Evolutionary conservation across 352 stramenopile species (phyloP), one percentile per base, ranked within the genome.

Genomic region (Thraustochytrium striatum): DNA sequence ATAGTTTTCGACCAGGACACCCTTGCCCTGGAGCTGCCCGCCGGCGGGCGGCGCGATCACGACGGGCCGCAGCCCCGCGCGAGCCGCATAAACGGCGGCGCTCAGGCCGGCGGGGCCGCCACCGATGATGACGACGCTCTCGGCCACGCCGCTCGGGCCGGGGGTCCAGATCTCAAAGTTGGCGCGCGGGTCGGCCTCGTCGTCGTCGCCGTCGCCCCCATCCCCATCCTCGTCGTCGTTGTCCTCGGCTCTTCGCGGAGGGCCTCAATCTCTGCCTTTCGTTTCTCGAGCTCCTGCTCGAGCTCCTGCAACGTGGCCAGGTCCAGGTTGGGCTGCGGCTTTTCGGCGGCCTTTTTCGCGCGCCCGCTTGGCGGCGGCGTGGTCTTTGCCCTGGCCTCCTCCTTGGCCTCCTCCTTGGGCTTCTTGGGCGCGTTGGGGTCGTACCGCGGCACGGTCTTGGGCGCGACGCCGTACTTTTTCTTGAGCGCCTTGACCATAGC

Each of bases 1-100:
- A 82, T 91, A 92, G 81, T 92, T 92, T 57, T 92, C 88, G 0
- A 92, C 86, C 72, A 88, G 85, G 0, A 91, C 87, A 62, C 87
- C 65, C 70, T 69, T 92, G 3, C 87, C 87, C 62, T 89, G 86
- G 21, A 92, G 81, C 72, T 93, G 88, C 59, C 88, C 88, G 57
- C 87, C 88, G 82, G 89, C 86, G 28, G 83, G 84, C 21, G 87
- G 87, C 57, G 86, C 87, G 8, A 92, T 79, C 13, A 93, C 86
- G 0, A 87, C 13, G 82, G 88, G 53, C 57, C 72, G 30, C 87
- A 85, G 65, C 25, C 87, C 87, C 8, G 88, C 87, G 13, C 88
- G 83, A 7, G 87, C 87, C 3, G 86, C 86, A 79, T 93, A 93
- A 50, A 93, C 85, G 2, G 88, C 88, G 25, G 88, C 87, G 16